Evolutionary conservation across 2,329 filamentous ascomycete species (phyloP).

Genomic region (Chrysoporthe austroafricana): DNA sequence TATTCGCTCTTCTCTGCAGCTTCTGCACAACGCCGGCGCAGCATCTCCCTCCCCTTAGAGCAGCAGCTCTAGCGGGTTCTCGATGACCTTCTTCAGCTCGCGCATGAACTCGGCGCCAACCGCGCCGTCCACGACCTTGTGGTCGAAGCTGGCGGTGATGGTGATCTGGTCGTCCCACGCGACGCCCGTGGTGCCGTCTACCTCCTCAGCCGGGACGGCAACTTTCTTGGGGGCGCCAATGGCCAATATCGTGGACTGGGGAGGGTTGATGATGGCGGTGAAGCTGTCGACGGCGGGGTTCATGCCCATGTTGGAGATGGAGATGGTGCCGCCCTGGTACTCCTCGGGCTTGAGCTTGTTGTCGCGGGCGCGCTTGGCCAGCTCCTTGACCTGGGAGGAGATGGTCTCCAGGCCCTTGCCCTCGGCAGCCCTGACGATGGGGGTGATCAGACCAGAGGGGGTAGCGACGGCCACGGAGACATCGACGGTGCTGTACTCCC

Average conservation of each 20-base stretch:
- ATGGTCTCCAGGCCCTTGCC: slow-evolving; percentile 86
- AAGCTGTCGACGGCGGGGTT: slow-evolving; percentile 95
- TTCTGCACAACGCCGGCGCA: slow-evolving; percentile 35
- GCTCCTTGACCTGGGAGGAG: slow-evolving; percentile 88
- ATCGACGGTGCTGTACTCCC: slow-evolving; percentile 90
- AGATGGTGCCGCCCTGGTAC: slow-evolving; percentile 98
- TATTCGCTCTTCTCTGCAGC: slow-evolving; percentile 38
- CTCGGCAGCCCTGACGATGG: slow-evolving; percentile 90
- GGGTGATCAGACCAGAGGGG: slow-evolving; percentile 91
- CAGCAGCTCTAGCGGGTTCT: slow-evolving; percentile 95
- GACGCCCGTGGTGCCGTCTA: slow-evolving; percentile 74
- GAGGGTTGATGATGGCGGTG: slow-evolving; percentile 98
- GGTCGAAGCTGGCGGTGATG: slow-evolving; percentile 94
- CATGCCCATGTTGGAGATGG: slow-evolving; percentile 99
- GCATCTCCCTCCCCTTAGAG: slow-evolving; percentile 63
- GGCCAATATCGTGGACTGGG: slow-evolving; percentile 92
- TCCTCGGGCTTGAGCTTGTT: slow-evolving; percentile 99
- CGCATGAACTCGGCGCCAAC: slow-evolving; percentile 96
- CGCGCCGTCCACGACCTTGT: slow-evolving; percentile 97
- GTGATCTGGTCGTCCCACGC: slow-evolving; percentile 98
- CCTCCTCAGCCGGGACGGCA: slow-evolving; percentile 80
- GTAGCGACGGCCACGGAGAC: slow-evolving; percentile 96
- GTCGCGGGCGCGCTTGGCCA: slow-evolving; percentile 93
- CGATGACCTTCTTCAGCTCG: slow-evolving; percentile 95
- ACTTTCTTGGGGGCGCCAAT: slow-evolving; percentile 97